A percentile compares a stretch with the other conserved stretches of the same genome.
Conservation (phyloP, 2,329 filamentous ascomycete genomes). For the Polychaeton citri region DNA sequence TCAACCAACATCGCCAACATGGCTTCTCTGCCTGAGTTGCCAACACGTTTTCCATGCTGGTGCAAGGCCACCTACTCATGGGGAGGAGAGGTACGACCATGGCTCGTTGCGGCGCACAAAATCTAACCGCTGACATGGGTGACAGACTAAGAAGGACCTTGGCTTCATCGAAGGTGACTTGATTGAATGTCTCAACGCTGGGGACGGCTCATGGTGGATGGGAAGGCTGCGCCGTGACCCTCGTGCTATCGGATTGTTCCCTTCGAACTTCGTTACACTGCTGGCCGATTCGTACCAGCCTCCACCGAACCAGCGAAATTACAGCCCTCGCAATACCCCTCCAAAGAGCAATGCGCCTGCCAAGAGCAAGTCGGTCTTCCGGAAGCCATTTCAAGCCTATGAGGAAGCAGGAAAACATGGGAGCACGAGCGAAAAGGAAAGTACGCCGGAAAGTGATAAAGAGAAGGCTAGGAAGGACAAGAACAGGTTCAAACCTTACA, state of each 20-base stretch:
- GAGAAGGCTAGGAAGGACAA: constrained; percentile 19
- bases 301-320: constrained; percentile 44
- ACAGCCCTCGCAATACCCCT: constrained; percentile 37
- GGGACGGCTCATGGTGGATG: constrained; percentile 98
- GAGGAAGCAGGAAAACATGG: constrained; percentile 17
- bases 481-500: constrained; percentile 33
- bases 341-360: constrained; percentile 38
- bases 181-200: constrained; percentile 95
- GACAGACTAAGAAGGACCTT: constrained; percentile 71
- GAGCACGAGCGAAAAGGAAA: constrained; percentile 18
- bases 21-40: constrained; percentile 6
- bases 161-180: constrained; percentile 96
- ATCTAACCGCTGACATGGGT: constrained; percentile 4
- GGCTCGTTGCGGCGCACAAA: too few species aligned
- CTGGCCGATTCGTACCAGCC: constrained; percentile 77
- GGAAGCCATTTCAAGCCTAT: constrained; percentile 55
- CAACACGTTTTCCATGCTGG: constrained; percentile 26
- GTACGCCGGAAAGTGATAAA: constrained; percentile 16
- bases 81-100: constrained; percentile 22
- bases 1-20: constrained; percentile 1
- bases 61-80: constrained; percentile 28
- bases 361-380: constrained; percentile 43
- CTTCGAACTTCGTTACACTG: constrained; percentile 92
- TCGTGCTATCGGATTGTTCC: constrained; percentile 82
- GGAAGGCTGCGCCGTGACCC: constrained; percentile 80